Evolutionary conservation across 1,139 yeast species (phyloP).

Genomic region (Saccharomyces hybrid): DNA sequence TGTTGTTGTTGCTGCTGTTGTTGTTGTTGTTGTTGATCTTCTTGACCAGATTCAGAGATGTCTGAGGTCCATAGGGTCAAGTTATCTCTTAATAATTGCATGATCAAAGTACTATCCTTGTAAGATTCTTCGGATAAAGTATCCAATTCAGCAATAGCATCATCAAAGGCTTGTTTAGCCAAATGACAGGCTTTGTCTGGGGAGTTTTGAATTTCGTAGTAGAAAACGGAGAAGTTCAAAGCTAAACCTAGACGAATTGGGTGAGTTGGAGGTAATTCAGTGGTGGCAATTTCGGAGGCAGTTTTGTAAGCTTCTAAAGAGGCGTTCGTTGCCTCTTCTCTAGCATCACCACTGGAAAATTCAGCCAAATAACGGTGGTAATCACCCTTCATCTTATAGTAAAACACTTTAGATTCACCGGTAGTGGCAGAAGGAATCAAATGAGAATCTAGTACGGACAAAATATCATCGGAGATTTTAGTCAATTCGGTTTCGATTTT

Average conservation of each 20-base stretch:
- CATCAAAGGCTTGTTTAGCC: slow-evolving; percentile 97
- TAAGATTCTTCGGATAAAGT: slow-evolving; percentile 94
- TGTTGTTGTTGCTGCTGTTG: slow-evolving; percentile 8
- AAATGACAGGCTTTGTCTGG: slow-evolving; percentile 97
- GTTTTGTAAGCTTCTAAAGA: slow-evolving; percentile 92
- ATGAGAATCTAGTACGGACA: slow-evolving; percentile 78
- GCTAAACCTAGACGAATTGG: slow-evolving; percentile 98
- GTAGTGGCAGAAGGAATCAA: slow-evolving; percentile 91
- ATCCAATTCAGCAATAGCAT: slow-evolving; percentile 96
- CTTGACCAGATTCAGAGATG: slow-evolving; percentile 79
- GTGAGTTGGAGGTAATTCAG: slow-evolving; percentile 96
- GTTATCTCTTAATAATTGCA: slow-evolving; percentile 97
- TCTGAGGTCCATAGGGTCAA: slow-evolving; percentile 96
- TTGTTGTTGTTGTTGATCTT: slow-evolving; percentile 31
- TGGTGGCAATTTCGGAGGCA: slow-evolving; percentile 93
- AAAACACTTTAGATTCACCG: slow-evolving; percentile 96
- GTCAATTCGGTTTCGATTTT: slow-evolving; percentile 91
- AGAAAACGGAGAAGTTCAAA: slow-evolving; percentile 93
- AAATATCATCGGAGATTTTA: slow-evolving; percentile 89
- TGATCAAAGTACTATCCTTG: slow-evolving; percentile 94
- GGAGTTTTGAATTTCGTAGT: slow-evolving; percentile 94
- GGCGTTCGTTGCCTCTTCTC: slow-evolving; percentile 86
- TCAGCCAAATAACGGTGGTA: slow-evolving; percentile 98
- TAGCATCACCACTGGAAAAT: slow-evolving; percentile 84
- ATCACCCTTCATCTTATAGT: slow-evolving; percentile 99